phyloP scores from a whole-genome alignment of 2,329 filamentous ascomycete genomes.

The Pseudomassariella vexata region DNA sequence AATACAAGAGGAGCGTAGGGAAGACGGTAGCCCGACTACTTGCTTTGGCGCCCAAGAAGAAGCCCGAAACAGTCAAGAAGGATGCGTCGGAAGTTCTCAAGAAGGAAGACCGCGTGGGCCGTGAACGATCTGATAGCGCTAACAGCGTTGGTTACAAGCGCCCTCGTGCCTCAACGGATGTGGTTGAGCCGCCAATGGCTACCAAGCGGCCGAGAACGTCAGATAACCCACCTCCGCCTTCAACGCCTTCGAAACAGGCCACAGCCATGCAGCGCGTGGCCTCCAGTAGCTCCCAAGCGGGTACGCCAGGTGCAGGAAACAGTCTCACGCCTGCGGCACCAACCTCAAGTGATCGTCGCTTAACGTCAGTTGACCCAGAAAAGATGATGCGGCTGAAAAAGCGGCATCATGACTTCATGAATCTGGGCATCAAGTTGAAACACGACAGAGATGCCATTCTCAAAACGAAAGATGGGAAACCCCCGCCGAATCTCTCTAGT shows the following conservation, averaged over 20 bases:
- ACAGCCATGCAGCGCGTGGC: constrained; percentile 47
- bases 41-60: constrained; percentile 34
- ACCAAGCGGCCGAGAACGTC: constrained; percentile 37
- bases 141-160: constrained; percentile 45
- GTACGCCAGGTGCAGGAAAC: constrained; percentile 43
- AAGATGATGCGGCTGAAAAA: constrained; percentile 25
- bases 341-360: constrained; percentile 25
- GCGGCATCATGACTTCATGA: constrained; percentile 30
- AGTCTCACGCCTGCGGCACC: constrained; percentile 34
- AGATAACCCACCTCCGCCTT: constrained; percentile 37
- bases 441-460: constrained; percentile 46
- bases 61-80: constrained; percentile 29
- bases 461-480: constrained; percentile 14
- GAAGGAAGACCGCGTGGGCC: constrained; percentile 23
- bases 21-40: constrained; percentile 41
- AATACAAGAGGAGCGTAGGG: constrained; percentile 40
- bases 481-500: constrained; percentile 9
- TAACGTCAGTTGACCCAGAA: constrained; percentile 23
- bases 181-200: constrained; percentile 28
- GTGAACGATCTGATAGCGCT: constrained; percentile 32
- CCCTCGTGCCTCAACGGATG: constrained; percentile 32
- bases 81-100: constrained; percentile 22
- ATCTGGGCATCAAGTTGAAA: constrained; percentile 45
- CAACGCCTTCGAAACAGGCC: constrained; percentile 44
- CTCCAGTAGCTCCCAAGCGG: constrained; percentile 46